These are phyloP conservation scores for Vaccinium myrtillus DNA, from an alignment of 148 eudicot species.

Conservation along the genomic window DNA sequence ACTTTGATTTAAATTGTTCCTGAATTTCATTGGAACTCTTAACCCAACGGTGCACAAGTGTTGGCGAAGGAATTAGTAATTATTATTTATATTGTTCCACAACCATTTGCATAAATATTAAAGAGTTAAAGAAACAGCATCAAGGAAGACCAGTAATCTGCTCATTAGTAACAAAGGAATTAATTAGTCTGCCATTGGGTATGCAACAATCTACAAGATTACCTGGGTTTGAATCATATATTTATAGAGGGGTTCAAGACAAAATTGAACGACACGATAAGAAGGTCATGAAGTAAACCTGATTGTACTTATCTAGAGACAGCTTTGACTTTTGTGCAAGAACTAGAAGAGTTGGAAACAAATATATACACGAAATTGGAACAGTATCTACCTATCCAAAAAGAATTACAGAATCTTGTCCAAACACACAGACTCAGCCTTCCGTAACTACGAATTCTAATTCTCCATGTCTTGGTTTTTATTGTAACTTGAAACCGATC, in stretches of 20 bases:
- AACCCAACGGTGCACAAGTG: not conserved
- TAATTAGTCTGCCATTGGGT: not conserved
- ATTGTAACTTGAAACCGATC: too few relatives aligned
- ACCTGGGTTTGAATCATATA: not conserved
- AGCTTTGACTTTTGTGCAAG: not conserved
- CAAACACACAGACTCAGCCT: not conserved
- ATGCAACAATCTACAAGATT: not conserved
- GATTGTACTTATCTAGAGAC: not conserved
- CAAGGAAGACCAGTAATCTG: not conserved
- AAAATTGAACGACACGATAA: not conserved
- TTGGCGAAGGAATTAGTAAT: not conserved
- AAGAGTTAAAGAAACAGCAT: not conserved
- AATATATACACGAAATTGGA: not conserved
- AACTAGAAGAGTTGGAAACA: not conserved
- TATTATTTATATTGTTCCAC: not conserved
- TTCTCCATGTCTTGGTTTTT: not conserved
- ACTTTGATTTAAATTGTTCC: not conserved
- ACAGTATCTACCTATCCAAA: not conserved
- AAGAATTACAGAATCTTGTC: not conserved
- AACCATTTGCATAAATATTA: not conserved
- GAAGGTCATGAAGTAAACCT: not conserved
- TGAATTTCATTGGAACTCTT: not conserved
- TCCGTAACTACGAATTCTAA: not conserved
- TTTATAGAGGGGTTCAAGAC: not conserved
- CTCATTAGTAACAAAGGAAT: constrained; percentile 1